Base-by-base conservation (phyloP, 345 rosid species). In the Eucalyptus cloeziana region DNA sequence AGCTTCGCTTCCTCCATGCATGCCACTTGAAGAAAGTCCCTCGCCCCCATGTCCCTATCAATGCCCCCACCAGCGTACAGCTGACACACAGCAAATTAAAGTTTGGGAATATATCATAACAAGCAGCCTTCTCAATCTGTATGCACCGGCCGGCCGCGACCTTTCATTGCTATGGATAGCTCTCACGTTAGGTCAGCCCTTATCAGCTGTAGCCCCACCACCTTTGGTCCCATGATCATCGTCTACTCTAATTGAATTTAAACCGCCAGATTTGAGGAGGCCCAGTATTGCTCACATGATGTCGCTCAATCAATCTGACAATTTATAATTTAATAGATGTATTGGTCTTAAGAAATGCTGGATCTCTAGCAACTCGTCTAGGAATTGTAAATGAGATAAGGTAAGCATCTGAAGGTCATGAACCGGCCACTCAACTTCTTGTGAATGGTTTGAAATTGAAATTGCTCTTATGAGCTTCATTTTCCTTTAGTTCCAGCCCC, bases 71-170 rank as follows among this genome's bases (percentile, higher is more conserved):
- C 47, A 21, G 24, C 24, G 83, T 10, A 21, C 47, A 10, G 6
- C 47, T 21, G 47, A 8, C 1, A 6, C 15, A 40, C 14, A 17
- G 25, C 27, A 40, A 10, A 37, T 76, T 76, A 0, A 4, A 1
- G 27, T 76, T 24, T 37, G 83, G 13, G 30, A 40, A 30, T 3
- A 11, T 44, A 33, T 8, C 10, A 33, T 24, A 56, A 56, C 30
- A 25, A 56, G 62, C 3, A 10, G 62, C 62, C 62, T 24, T 4
- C 62, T 56, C 62, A 56, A 24, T 24, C 13, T 3, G 27, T 24
- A 24, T 56, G 27, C 62, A 24, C 30, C 62, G 13, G 62, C 62
- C 62, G 30, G 30, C 62, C 30, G 5, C 62, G 3, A 10, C 62
- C 30, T 24, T 24, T 3, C 30, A 4, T 56, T 56, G 4, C 30